phyloP scores from a whole-genome alignment of 192 early-diverging fungal genomes.

The Podila verticillata region DNA sequence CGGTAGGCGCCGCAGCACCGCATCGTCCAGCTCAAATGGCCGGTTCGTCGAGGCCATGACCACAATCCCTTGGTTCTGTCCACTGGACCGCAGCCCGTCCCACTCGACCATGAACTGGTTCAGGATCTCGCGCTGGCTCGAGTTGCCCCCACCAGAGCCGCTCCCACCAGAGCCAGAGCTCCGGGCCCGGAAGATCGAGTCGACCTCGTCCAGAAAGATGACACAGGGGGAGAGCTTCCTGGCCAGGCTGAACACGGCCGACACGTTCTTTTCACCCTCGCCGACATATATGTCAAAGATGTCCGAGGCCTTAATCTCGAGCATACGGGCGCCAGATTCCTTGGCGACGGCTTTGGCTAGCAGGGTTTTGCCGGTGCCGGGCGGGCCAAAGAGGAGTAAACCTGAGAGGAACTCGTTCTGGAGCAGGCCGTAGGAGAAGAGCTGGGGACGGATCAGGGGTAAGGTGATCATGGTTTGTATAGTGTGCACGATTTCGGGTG shows the following conservation, averaged over 20 bases:
- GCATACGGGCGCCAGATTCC: constrained; percentile 79
- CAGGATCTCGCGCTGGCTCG: constrained; percentile 81
- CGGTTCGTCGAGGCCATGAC: constrained; percentile 95
- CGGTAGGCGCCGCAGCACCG: constrained; percentile 91
- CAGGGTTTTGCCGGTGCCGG: constrained; percentile 90
- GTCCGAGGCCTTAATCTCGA: constrained; percentile 82
- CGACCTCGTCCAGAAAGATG: constrained; percentile 97
- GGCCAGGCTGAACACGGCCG: constrained; percentile 92
- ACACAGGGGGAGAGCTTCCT: constrained; percentile 94
- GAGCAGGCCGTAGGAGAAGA: constrained; percentile 78
- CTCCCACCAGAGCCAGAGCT: constrained; percentile 55
- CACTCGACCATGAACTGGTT: constrained; percentile 99
- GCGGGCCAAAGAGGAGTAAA: constrained; percentile 86
- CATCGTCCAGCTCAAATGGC: constrained; percentile 97
- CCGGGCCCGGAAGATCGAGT: constrained; percentile 86
- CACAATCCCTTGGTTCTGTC: constrained; percentile 79
- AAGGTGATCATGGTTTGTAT: constrained; percentile 88
- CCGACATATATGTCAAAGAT: constrained; percentile 92
- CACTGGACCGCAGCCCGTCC: constrained; percentile 81
- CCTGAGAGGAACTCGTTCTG: constrained; percentile 76
- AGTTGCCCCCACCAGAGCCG: constrained; percentile 48
- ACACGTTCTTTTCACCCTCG: constrained; percentile 96
- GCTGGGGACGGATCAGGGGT: constrained; percentile 79
- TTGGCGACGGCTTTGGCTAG: constrained; percentile 88
- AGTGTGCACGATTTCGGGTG: constrained; percentile 81